A percentile compares a stretch with the other conserved stretches of the same genome.
Evolutionary conservation across 2,329 filamentous ascomycete genomes (phyloP).

Genomic region (Neonectria neomacrospora): DNA sequence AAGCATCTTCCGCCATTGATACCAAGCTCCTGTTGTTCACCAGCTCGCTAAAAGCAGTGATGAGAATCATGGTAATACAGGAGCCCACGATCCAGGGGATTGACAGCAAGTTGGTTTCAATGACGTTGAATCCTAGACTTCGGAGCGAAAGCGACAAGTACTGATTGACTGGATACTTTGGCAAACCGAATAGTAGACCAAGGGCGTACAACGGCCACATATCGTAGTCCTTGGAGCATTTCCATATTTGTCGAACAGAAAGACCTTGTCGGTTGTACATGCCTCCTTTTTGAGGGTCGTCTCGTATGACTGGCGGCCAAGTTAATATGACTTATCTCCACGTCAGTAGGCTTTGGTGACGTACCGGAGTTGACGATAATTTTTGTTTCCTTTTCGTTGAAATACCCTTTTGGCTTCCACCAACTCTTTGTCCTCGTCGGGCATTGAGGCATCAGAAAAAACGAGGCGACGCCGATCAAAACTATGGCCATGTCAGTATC

Average conservation of each 20-base stretch:
- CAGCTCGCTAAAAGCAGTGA: constrained; percentile 59
- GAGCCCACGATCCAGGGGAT: constrained; percentile 64
- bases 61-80: constrained; percentile 51
- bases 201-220: constrained; percentile 63
- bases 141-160: constrained; percentile 71
- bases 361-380: constrained; percentile 68
- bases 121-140: constrained; percentile 67
- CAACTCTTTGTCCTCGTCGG: constrained; percentile 26
- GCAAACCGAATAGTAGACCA: constrained; percentile 55
- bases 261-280: constrained; percentile 71
- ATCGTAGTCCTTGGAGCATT: constrained; percentile 63
- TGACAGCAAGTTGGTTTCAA: constrained; percentile 71
- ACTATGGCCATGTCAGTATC: constrained; percentile 50
- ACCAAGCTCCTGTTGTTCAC: constrained; percentile 61
- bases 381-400: constrained; percentile 66
- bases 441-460: constrained; percentile 63
- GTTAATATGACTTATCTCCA: background rate
- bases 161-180: constrained; percentile 57
- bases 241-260: constrained; percentile 60
- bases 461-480: constrained; percentile 64
- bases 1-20: constrained; percentile 60
- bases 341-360: background rate
- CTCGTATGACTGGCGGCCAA: constrained; percentile 55
- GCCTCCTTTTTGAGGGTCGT: constrained; percentile 68
- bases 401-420: constrained; percentile 63